phyloP scores from a whole-genome alignment of 2,329 filamentous ascomycete species.

The Trematosphaeria pertusa region DNA sequence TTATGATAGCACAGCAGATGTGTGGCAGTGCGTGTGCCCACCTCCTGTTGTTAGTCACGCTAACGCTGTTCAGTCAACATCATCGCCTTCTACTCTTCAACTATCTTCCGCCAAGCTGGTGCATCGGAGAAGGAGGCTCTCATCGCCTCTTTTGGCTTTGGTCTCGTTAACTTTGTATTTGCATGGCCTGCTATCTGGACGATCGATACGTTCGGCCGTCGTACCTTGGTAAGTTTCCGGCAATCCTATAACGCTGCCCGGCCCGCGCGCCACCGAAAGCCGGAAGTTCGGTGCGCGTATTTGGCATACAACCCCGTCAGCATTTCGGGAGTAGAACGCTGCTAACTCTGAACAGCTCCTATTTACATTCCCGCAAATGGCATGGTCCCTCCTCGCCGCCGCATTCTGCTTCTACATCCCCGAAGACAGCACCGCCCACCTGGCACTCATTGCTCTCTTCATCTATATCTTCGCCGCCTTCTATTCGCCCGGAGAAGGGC shows the following conservation, averaged over 20 bases:
- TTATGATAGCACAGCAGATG: conserved; percentile 56
- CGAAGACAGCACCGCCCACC: conserved; percentile 41
- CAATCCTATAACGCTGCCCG: no score
- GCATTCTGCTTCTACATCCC: conserved; percentile 33
- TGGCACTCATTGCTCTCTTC: conserved; percentile 60
- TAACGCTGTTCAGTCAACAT: conserved; percentile 43
- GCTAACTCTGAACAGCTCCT: conserved; percentile 60
- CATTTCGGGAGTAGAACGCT: no score
- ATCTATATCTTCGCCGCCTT: conserved; percentile 61
- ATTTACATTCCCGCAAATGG: conserved; percentile 64
- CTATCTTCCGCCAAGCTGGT: conserved; percentile 57
- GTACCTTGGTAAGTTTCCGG: no score
- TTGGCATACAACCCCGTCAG: no score
- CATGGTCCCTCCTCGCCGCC: conserved; percentile 70
- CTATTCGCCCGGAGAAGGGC: conserved; percentile 47
- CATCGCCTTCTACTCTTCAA: conserved; percentile 60
- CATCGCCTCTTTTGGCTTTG: conserved; percentile 65
- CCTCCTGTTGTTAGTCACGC: neutral
- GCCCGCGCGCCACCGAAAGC: no score
- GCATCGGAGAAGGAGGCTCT: conserved; percentile 51
- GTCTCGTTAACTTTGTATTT: conserved; percentile 49
- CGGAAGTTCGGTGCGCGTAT: no score
- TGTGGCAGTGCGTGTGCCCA: conserved; percentile 27
- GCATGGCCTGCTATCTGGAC: conserved; percentile 58
- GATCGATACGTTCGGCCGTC: conserved; percentile 56